Base-by-base conservation (phyloP, 2,329 filamentous ascomycete species). In the Penicillium sclerotiorum region DNA sequence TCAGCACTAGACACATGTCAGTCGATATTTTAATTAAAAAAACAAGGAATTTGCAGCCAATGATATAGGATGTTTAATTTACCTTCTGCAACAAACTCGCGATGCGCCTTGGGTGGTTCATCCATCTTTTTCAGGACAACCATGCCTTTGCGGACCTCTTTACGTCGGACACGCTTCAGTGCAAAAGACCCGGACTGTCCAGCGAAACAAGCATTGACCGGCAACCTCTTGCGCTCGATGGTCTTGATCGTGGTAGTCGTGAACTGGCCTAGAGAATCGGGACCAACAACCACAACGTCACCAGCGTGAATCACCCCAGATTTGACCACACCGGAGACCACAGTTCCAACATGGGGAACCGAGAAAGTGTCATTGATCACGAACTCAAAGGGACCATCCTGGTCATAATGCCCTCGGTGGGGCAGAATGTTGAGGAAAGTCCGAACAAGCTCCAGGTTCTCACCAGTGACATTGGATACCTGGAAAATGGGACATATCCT, bases 331-430 rank as follows among this genome's bases (percentile, higher is more conserved):
- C 94, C 94, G 28, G 90, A 94, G 1, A 99, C 92, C 0, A 99
- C 94, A 0, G 94, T 99, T 11, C 94, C 94, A 1, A 95, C 91
- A 70, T 96, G 96, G 2, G 94, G 94, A 4, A 99, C 94, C 0
- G 92, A 96, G 79, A 97, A 99, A 0, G 90, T 97, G 68, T 99
- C 94, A 66, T 97, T 99, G 57, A 99, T 83, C 52, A 95, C 87
- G 61, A 97, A 96, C 67, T 97, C 94, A 58, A 97, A 95, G 0
- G 92, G 87, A 0, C 89, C 90, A 39, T 90, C 86, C 15, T 86
- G 80, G 67, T 97, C 89, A 69, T 97, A 97, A 53, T 93, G 89
- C 42, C 93, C 93, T 61, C 96, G 90, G 60, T 96, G 92, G 1
- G 94, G 94, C 3, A 99, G 80, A 53, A 97, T 95, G 64, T 97